Evolutionary conservation across 768 basidiomycete species (phyloP).

Genomic region (Amanita phalloides): DNA sequence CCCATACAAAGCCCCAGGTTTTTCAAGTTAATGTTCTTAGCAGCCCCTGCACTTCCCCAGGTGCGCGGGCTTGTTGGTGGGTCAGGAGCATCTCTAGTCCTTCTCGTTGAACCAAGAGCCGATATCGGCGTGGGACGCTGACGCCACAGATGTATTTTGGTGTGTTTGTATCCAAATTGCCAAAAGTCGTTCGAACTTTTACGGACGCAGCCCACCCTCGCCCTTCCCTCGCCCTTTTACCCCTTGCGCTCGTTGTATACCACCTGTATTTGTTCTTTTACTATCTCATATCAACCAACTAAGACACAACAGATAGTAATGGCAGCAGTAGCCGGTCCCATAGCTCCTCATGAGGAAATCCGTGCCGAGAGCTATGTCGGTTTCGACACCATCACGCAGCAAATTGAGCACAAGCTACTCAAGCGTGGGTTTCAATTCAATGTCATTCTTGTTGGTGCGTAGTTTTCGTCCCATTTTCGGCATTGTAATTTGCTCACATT

Average conservation of each 20-base stretch:
- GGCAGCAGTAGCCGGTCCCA: slow-evolving; percentile 4
- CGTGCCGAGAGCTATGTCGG: slow-evolving; percentile 91
- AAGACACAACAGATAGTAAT: neutral
- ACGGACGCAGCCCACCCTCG: neutral
- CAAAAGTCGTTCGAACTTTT: slow-evolving; percentile 7
- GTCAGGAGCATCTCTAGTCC: no score
- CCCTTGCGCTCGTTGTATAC: neutral
- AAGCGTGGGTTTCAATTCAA: slow-evolving; percentile 99
- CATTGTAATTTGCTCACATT: neutral
- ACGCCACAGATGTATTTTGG: neutral
- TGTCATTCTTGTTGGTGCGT: slow-evolving; percentile 84
- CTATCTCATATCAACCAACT: neutral
- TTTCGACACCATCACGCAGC: slow-evolving; percentile 94
- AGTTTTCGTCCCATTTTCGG: neutral
- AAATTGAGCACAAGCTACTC: slow-evolving; percentile 98
- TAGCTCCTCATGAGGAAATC: slow-evolving; percentile 48
- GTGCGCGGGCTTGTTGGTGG: neutral
- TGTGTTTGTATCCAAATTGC: slow-evolving; percentile 1
- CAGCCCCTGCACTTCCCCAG: neutral
- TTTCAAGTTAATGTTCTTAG: no score
- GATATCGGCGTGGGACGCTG: no score
- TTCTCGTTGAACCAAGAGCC: no score
- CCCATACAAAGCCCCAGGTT: no score
- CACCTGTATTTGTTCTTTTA: neutral
- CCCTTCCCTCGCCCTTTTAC: neutral